Base-by-base conservation (phyloP, 139 green algal species). In the Chlorella sp. region DNA sequence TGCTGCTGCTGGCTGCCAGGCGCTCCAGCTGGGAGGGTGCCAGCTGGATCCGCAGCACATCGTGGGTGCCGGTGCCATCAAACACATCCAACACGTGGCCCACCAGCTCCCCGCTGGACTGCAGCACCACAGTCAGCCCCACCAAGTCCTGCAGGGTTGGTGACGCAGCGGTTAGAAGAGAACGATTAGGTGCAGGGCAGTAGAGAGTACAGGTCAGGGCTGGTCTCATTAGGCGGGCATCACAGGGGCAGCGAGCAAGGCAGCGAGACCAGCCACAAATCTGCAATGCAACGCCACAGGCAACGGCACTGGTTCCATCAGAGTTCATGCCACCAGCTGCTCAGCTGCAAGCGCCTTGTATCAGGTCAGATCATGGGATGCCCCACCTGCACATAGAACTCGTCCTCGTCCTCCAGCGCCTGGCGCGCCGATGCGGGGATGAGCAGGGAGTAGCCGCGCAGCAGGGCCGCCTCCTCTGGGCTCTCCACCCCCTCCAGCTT, bases 361-460 rank as follows among this genome's bases (percentile, higher is more conserved):
- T n/a, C n/a, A n/a, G n/a, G n/a, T n/a, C n/a, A n/a, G n/a, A n/a
- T n/a, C n/a, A n/a, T n/a, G n/a, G n/a, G n/a, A n/a, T n/a, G n/a
- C n/a, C n/a, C 13, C 82, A 88, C 88, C 85, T 88, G 85, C 21
- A 90, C 84, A 25, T 93, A 92, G n/a, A 93, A 93, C 39, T 93
- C 90, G 71, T 93, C 90, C 32, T 93, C 88, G 25, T 91, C 86
- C 28, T 90, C 86, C 67, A 93, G 64, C 11, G 71, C 28, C 38
- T 63, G 56, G 17, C 90, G 60, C 17, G 80, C 80, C 36, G 36
- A 60, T 34, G 80, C 60, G 5, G 69, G 81, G 36, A 93, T 87
- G 26, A 93, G 64, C 47, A 93, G 83, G 3, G 6, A 75, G 60
- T 91, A 81, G 25, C 86, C 86, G 47, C 75, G 69, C 78, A 93